Evolutionary conservation across 1,139 yeast genomes (phyloP).

Genomic region (Pichia inconspicua): DNA sequence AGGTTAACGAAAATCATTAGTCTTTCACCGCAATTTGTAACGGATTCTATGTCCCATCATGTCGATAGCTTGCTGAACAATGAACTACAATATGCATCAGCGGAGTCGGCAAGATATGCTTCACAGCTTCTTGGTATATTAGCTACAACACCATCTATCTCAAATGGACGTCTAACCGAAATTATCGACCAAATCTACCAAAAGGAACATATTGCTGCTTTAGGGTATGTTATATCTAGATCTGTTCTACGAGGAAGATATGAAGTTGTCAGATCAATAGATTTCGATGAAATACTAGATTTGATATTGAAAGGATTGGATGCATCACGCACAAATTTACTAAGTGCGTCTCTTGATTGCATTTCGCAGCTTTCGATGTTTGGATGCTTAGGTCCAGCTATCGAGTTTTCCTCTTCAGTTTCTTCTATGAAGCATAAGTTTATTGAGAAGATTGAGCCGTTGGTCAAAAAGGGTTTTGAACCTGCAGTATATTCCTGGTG

Average conservation of each 20-base stretch:
- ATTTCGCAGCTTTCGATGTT: constrained; percentile 51
- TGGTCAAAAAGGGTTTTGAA: constrained; percentile 55
- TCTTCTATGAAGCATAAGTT: constrained; percentile 24
- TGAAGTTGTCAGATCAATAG: constrained; percentile 5
- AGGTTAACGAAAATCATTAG: constrained; percentile 13
- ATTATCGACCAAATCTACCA: constrained; percentile 14
- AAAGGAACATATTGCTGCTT: constrained; percentile 11
- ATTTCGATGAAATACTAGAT: constrained; percentile 21
- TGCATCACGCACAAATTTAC: constrained; percentile 18
- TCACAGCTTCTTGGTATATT: constrained; percentile 51
- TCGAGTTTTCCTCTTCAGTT: constrained; percentile 15
- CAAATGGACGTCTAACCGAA: constrained; percentile 16
- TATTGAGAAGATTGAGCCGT: constrained; percentile 31
- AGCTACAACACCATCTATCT: constrained; percentile 37
- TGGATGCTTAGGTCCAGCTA: constrained; percentile 44
- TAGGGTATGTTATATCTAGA: constrained; percentile 48
- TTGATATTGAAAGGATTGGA: constrained; percentile 19
- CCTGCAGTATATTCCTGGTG: constrained; percentile 51
- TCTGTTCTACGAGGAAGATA: constrained; percentile 35
- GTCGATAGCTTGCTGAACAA: constrained; percentile 10
- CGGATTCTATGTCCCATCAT: constrained; percentile 22
- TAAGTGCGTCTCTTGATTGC: constrained; percentile 36
- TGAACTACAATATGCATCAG: constrained; percentile 29
- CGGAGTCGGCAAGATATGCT: constrained; percentile 31
- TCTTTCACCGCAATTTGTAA: constrained; percentile 32